These are phyloP conservation scores for Globisporangium cederbergense DNA, from an alignment of 352 stramenopile species.

Conservation along the genomic window DNA sequence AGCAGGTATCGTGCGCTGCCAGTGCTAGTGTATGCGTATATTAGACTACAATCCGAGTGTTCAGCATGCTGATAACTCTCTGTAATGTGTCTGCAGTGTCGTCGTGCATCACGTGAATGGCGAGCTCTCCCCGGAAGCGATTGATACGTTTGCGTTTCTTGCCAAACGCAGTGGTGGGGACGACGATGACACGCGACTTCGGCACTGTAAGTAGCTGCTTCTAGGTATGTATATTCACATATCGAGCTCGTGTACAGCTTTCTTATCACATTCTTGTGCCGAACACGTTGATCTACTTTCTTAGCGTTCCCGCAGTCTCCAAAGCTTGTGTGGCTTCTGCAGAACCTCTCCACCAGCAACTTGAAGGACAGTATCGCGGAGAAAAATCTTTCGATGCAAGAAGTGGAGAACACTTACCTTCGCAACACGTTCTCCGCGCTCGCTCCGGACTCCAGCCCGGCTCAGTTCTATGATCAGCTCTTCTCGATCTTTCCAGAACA, in stretches of 20 bases:
- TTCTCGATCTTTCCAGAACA: conserved; percentile 51
- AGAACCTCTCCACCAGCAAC: conserved; percentile 55
- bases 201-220: conserved; percentile 22
- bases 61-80: not conserved
- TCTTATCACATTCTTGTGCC: not conserved
- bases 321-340: conserved; percentile 70
- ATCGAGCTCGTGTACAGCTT: not conserved
- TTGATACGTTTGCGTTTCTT: conserved; percentile 62
- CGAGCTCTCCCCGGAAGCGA: conserved; percentile 40
- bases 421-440: conserved; percentile 39
- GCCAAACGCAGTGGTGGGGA: conserved; percentile 27
- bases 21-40: no score
- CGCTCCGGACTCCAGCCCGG: conserved; percentile 20
- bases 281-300: not conserved
- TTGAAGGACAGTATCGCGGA: conserved; percentile 61
- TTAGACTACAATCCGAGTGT: not conserved
- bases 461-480: conserved; percentile 41
- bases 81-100: conserved; percentile 42
- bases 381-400: conserved; percentile 48
- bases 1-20: conserved; percentile 36
- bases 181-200: conserved; percentile 20
- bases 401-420: conserved; percentile 61
- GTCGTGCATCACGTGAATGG: conserved; percentile 68
- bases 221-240: not conserved
- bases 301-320: conserved; percentile 71